Evolutionary conservation across 805 yeast species (phyloP), one percentile per base, ranked within the genome.

Genomic region (Ogataea nitratoaversa): DNA sequence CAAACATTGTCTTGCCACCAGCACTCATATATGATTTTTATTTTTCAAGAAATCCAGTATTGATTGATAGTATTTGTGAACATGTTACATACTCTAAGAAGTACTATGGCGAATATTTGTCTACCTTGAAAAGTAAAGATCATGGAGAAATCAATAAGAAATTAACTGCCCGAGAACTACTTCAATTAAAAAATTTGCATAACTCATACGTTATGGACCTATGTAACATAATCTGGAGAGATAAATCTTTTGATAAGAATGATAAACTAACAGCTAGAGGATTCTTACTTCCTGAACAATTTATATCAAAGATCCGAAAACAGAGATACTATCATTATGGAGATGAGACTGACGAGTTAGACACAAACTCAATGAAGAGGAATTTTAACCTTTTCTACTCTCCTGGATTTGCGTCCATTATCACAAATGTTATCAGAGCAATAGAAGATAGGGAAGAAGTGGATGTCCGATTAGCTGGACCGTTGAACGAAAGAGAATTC

Each of bases 211-310:
- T 78, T 8, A 71, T 76, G 68, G 84, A 79, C 49, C 52, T 72
- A 7, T 66, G 80, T 44, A 79, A 79, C 42, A 60, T 72, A 12
- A 35, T 74, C 0, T 79, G 84, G 84, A 57, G 82, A 43, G 74
- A 77, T 46, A 68, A 65, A 48, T 74, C 79, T 1, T 70, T 77
- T 45, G 65, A 65, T 19, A 53, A 53, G n/a, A 67, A 50, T 9
- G 43, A 53, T 2, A 54, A 52, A 2, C 51, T 68, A 0, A 55
- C 63, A 6, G 63, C 63, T n/a, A 63, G 58, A 33, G 75, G 71
- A 4, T 63, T 74, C 52, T 54, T 60, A 40, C 54, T 67, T 27
- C 65, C 65, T 16, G 55, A 57, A 1, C 52, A 40, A n/a, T 71
- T 54, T 48, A 54, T 58, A 16, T 53, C 46, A 19, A 64, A 47